Percentiles rank a stretch among this genome's conserved stretches.
These are phyloP conservation scores for Metarhizium album DNA, from an alignment of 2,329 filamentous ascomycete species.

Conservation along the genomic window DNA sequence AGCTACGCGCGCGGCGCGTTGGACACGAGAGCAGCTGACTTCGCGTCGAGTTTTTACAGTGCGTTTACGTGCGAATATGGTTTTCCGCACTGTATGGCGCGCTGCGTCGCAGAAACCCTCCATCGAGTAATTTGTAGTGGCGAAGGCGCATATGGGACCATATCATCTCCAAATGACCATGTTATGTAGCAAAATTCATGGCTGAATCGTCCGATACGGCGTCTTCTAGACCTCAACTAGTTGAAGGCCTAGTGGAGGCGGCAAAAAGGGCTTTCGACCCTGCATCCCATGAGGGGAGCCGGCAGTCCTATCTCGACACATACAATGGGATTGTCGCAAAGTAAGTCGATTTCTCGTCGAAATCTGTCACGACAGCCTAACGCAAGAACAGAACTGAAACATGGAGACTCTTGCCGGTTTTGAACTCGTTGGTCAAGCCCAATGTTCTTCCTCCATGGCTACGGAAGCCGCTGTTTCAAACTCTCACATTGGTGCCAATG, in stretches of 20 bases:
- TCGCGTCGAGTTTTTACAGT: neutral
- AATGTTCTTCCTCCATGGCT: conserved; percentile 48
- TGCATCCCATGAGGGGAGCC: conserved; percentile 20
- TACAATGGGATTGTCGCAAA: conserved; percentile 38
- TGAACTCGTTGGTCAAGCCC: conserved; percentile 55
- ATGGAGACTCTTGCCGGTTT: conserved; percentile 45
- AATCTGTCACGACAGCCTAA: conserved; percentile 1
- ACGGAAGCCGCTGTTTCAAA: conserved; percentile 42
- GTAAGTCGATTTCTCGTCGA: conserved; percentile 21
- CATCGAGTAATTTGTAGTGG: neutral
- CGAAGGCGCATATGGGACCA: neutral
- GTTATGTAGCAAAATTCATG: conserved; percentile 12
- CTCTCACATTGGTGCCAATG: conserved; percentile 50
- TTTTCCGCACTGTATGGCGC: conserved; percentile 2
- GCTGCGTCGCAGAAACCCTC: neutral
- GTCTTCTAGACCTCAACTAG: conserved; percentile 18
- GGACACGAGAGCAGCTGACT: conserved; percentile 19
- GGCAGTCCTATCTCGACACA: conserved; percentile 24
- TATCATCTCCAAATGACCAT: neutral
- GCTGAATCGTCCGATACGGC: conserved; percentile 13
- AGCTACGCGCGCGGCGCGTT: conserved; percentile 4
- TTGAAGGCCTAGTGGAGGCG: conserved; percentile 25
- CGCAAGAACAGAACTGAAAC: conserved; percentile 21
- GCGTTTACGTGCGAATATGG: neutral
- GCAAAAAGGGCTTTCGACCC: conserved; percentile 41